Evolutionary conservation across 1,284 basidiomycete genomes (phyloP), one percentile per base, ranked within the genome.

Genomic region (Cryptococcus wingfieldii): DNA sequence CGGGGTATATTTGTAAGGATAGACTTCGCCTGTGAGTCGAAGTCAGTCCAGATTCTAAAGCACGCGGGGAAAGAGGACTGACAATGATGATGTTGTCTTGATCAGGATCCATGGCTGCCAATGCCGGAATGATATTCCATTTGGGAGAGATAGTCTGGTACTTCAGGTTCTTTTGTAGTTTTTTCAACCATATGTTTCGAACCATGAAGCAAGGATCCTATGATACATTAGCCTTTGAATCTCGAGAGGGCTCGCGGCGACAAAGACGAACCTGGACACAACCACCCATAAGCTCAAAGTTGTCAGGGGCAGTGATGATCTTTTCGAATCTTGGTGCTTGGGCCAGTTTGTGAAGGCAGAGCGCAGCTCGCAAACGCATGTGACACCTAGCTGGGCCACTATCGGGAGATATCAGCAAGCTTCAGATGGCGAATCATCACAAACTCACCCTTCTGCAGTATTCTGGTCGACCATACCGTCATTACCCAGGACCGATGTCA

Each of bases 81-180:
- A 75, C 68, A 43, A 69, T 8, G 8, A 48, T 39, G 14, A 69
- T 58, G 38, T 94, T 82, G 58, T 95, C 91, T 27, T 77, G 75
- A 65, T 97, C 94, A 0, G 95, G 95, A 76, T 99, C 96, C 62
- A 91, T 87, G 0, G 92, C 88, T 0, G 88, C 86, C 38, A 99
- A 76, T 78, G 96, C 94, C 1, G 89, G 85, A 57, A 96, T 83
- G 43, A 90, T 80, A 67, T 93, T 89, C 79, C 87, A 97, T 25
- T 84, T 81, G 0, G 86, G 71, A 14, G 85, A 82, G 8, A 95
- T 78, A 71, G 85, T 84, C 38, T 84, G 81, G 7, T 77, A 72
- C 31, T 82, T 79, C 12, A 92, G 75, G 38, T 89, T 79, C 5
- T 80, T 71, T 6, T 87, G 77, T 5, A 95, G 78, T 75, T 94